Evolutionary conservation across 202 grass and related monocot genomes (phyloP).

Genomic region (Carex arenaria): DNA sequence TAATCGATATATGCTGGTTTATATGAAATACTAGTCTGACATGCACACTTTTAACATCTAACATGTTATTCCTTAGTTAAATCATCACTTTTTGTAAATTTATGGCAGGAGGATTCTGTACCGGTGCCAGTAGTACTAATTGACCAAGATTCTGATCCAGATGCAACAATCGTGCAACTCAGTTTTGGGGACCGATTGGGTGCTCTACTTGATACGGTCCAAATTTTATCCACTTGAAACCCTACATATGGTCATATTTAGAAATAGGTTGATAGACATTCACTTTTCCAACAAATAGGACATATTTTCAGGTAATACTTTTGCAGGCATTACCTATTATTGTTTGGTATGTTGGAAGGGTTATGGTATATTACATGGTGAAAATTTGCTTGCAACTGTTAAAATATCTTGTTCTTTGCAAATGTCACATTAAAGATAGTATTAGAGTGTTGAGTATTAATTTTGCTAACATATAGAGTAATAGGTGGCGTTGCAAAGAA

Average conservation of each 20-base stretch:
- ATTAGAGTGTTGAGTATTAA: background rate
- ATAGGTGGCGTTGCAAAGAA: background rate
- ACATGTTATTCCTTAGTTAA: background rate
- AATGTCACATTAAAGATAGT: background rate
- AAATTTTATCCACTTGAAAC: background rate
- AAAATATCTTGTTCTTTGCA: background rate
- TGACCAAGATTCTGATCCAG: conserved; percentile 88
- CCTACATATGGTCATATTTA: background rate
- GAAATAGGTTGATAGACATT: background rate
- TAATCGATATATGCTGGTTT: background rate
- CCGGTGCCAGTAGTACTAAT: conserved; percentile 81
- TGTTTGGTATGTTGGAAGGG: background rate
- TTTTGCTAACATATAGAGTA: background rate
- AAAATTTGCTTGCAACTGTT: background rate
- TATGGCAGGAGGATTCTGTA: conserved; percentile 46
- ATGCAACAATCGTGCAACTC: conserved; percentile 83
- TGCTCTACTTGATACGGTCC: conserved; percentile 91
- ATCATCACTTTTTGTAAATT: background rate
- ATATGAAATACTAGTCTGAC: background rate
- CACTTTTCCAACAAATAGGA: background rate
- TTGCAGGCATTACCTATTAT: background rate
- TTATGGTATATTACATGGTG: background rate
- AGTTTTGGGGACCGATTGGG: conserved; percentile 95
- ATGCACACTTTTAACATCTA: background rate
- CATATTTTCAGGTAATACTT: background rate